Evolutionary conservation across 2,329 filamentous ascomycete genomes (phyloP), one percentile per base, ranked within the genome.

Genomic region (Epicoccum sorghinum): DNA sequence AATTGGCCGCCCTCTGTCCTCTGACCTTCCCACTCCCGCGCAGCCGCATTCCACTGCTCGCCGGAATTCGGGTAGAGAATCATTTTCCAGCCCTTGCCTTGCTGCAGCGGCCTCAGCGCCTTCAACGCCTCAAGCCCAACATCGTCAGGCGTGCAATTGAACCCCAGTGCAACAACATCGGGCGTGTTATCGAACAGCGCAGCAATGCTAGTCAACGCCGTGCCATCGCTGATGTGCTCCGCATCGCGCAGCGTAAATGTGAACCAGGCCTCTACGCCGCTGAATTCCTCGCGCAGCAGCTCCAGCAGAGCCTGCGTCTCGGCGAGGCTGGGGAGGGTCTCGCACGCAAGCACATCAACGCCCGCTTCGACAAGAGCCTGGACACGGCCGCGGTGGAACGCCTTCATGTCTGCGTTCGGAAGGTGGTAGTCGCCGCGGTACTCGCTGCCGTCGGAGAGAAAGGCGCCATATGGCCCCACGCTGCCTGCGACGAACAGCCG

Each of bases 391-490:
- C 76, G 73, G 61, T 81, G 79, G 57, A 81, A 81, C 3, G 59
- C 62, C 46, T 75, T 73, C 62, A 79, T 65, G 6, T 71, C 69
- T 1, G 67, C 53, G 8, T 57, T 53, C 1, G 64, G 37, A 1
- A 75, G 35, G 2, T 41, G 33, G 57, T 81, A 81, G 48, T 75
- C 73, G 22, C 79, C 79, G 2, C 69, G 65, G 52, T 81, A 81
- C 58, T 81, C 79, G 10, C 71, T 73, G 4, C 79, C 79, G 51
- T 81, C 70, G 1, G 78, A 71, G 2, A 81, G 68, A 49, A 73
- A 80, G 6, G 79, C 79, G 10, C 78, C 79, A 50, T 80, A 80
- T 2, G 79, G 79, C 0, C 79, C 79, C 5, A 81, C 75, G 47
- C 73, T 77, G 4, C 79, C 79, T 4, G 79, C 79, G 7, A 81